Base-by-base conservation (phyloP, 768 basidiomycete species). In the Phylloporus arenicola region DNA sequence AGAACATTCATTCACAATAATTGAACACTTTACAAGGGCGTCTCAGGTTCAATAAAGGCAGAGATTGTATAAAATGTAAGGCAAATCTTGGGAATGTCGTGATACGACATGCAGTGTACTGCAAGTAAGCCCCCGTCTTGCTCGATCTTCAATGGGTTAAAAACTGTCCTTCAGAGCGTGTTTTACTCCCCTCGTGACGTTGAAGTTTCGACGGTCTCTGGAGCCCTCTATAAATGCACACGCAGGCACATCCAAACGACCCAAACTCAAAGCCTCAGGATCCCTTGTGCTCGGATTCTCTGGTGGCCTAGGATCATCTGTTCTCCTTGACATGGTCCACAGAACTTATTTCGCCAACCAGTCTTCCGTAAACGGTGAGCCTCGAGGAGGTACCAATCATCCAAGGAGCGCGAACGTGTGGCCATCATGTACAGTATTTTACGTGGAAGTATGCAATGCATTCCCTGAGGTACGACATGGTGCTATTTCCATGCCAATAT, bases 41-140 rank as follows among this genome's bases (percentile, higher is more conserved):
- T 22, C 68, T 71, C 46, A 88, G 80, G 59, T 86, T 80, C 58
- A 85, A 86, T 62, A 82, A 79, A 65, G 75, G 81, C 3, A 83
- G 73, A 52, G 62, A 67, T 12, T 92, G 88, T 57, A 75, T 88
- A n/a, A 85, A 83, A 59, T 92, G 89, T 67, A 90, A 88, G 63
- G 70, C 67, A 27, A 76, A 75, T 22, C 55, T 48, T 7, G 89
- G 86, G 20, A 86, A 82, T 46, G 70, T 90, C 25, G 82, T 89
- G 43, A 80, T 90, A 48, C 76, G 87, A 37, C 86, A 91, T 63
- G 81, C 85, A 13, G 84, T 88, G 17, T 92, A 91, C 61, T 92
- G 89, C 86, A 88, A 82, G 88, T 88, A 59, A 58, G 80, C 60
- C 30, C 3, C 3, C 3, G 12, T 35, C 34, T 3, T 34, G 75